Evolutionary conservation across 2,329 filamentous ascomycete species (phyloP).

Genomic region (Chaetomium sp.): DNA sequence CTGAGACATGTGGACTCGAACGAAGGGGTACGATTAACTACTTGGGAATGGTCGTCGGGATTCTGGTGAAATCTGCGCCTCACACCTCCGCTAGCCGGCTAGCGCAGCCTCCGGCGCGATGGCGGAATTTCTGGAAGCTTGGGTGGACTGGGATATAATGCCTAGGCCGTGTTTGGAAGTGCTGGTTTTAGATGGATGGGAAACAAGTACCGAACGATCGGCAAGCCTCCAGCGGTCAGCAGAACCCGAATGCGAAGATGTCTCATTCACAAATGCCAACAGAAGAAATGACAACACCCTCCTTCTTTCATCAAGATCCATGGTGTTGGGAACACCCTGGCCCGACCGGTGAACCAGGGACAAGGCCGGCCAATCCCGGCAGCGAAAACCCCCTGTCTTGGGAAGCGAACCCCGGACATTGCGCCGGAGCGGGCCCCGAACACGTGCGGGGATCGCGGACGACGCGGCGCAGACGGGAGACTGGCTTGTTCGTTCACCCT

Average conservation of each 20-base stretch:
- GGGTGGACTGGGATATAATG: background rate
- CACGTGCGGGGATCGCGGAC: background rate
- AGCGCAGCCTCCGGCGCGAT: conserved; percentile 4
- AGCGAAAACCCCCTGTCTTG: background rate
- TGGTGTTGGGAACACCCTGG: background rate
- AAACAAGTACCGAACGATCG: conserved; percentile 11
- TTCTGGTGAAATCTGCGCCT: background rate
- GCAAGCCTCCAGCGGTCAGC: conserved; percentile 3
- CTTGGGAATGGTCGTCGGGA: background rate
- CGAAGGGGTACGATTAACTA: background rate
- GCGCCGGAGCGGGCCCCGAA: background rate
- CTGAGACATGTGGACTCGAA: background rate
- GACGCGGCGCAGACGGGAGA: background rate
- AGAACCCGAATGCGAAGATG: background rate
- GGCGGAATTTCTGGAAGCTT: conserved; percentile 22
- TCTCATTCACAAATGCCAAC: background rate
- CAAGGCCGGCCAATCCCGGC: conserved; percentile 13
- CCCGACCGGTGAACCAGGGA: conserved; percentile 7
- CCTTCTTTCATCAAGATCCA: background rate
- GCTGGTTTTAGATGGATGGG: background rate
- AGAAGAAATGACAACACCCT: background rate
- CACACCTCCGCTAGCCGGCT: background rate
- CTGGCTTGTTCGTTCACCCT: background rate
- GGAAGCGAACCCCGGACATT: background rate
- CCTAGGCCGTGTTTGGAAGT: background rate